Evolutionary conservation across 2,329 filamentous ascomycete genomes (phyloP), one percentile per base, ranked within the genome.

Genomic region (Akanthomyces lecanii): DNA sequence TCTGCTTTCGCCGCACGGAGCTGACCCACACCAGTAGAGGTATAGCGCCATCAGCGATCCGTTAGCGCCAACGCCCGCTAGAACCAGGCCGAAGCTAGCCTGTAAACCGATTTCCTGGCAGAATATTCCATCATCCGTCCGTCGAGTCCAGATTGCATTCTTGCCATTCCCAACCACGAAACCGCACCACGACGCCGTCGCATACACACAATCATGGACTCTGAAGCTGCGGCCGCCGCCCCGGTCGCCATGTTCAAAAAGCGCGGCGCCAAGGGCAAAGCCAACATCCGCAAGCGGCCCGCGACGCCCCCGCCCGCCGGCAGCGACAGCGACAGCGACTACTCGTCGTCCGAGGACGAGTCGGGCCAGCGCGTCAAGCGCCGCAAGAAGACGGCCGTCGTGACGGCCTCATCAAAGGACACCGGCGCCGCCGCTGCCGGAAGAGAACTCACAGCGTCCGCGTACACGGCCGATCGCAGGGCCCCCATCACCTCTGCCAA

Each of bases 181-280:
- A 47, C 28, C 56, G 30, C 57, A 14, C 5, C 30, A 7, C 8
- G 6, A 1, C 33, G 40, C 42, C 47, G 42, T 23, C 44, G 64
- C 65, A 64, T 47, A 63, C 56, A 64, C 38, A 61, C 23, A 25
- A 50, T 18, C 21, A 58, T 62, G 38, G 63, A 62, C 12, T 23
- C 64, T 11, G 62, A 66, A 33, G 62, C 70, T 14, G 63, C 73
- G 33, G 69, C 74, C 36, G 73, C 77, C 33, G 78, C 77, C 2
- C 83, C 85, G 0, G 81, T 88, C 14, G 84, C 89, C 16, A 75
- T 90, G 58, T 97, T 97, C 84, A 97, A 96, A 76, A 96, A 95
- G 76, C 86, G 93, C 73, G 83, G 86, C 67, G 84, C 84, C 71
- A 96, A 92, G 73, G 84, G 83, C 66, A 93, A 91, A 72, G 83